Evolutionary conservation across 306 rosid species (phyloP).

Genomic region (Rubus idaeus): DNA sequence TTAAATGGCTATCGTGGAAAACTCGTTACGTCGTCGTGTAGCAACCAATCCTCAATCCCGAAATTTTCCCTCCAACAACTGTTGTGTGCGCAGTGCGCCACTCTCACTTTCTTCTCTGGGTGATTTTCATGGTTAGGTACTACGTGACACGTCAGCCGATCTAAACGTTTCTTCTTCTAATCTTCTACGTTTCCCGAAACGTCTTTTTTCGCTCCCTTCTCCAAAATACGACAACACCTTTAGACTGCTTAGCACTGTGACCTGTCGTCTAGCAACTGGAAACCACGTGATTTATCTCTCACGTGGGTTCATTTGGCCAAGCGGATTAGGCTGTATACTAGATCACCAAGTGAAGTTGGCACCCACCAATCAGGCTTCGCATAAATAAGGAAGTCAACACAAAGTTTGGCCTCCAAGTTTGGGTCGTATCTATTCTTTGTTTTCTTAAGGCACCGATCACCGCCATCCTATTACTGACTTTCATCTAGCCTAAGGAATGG

Average conservation of each 20-base stretch:
- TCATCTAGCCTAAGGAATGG: not conserved
- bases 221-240: not conserved
- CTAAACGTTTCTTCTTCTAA: not conserved
- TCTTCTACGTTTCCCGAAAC: constrained; percentile 2
- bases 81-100: constrained; percentile 3
- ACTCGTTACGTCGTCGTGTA: not conserved
- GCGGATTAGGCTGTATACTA: not conserved
- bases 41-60: not conserved
- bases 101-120: not conserved
- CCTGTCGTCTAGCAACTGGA: not conserved
- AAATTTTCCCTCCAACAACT: not conserved
- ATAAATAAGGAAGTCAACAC: not conserved
- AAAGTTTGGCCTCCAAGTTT: not conserved
- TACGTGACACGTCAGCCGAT: constrained; percentile 1
- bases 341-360: not conserved
- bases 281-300: constrained; percentile 15
- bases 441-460: not conserved
- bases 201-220: not conserved
- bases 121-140: not conserved
- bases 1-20: not conserved
- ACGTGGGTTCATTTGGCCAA: constrained; percentile 13
- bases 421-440: not conserved
- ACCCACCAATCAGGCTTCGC: not conserved
- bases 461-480: not conserved
- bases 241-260: not conserved